A percentile compares a stretch with the other conserved stretches of the same genome.
These are phyloP conservation scores for Erythrophleum ivorense DNA, from an alignment of 331 rosid species.

Conservation along the genomic window DNA sequence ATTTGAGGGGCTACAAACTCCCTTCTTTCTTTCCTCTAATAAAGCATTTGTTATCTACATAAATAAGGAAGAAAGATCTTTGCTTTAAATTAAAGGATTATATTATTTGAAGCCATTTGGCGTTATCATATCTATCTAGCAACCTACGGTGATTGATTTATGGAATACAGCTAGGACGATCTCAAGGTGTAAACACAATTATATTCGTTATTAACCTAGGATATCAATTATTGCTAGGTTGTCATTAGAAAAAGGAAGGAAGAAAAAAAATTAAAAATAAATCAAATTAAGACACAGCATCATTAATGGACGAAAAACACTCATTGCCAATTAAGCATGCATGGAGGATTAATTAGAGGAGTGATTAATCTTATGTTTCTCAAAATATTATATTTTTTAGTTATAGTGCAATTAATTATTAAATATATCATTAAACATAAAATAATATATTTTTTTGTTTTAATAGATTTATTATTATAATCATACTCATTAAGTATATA, in stretches of 20 bases:
- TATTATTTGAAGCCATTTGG: constrained; percentile 47
- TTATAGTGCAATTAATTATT: too few species aligned
- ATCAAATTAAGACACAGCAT: constrained; percentile 24
- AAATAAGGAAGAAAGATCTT: constrained; percentile 34
- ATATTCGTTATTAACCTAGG: constrained; percentile 49
- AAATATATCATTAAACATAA: too few species aligned
- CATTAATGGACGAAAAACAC: constrained; percentile 42
- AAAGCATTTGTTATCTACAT: constrained; percentile 34
- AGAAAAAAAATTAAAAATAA: neutral
- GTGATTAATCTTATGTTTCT: neutral
- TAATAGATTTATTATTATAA: too few species aligned
- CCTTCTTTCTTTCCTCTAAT: constrained; percentile 27
- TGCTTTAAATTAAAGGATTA: constrained; percentile 33
- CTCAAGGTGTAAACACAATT: constrained; percentile 42
- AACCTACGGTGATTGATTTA: constrained; percentile 45
- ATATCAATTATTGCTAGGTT: constrained; percentile 51
- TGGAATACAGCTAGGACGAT: constrained; percentile 54
- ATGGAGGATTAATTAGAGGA: neutral
- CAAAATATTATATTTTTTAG: neutral
- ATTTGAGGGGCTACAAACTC: constrained; percentile 34
- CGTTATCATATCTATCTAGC: constrained; percentile 49
- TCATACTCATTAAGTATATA: too few species aligned
- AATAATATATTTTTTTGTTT: too few species aligned
- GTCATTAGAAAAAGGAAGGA: constrained; percentile 20
- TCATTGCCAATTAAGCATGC: constrained; percentile 36